Evolutionary conservation across 164 flowering plant genomes (phyloP).

Genomic region (Vitis rupestris): DNA sequence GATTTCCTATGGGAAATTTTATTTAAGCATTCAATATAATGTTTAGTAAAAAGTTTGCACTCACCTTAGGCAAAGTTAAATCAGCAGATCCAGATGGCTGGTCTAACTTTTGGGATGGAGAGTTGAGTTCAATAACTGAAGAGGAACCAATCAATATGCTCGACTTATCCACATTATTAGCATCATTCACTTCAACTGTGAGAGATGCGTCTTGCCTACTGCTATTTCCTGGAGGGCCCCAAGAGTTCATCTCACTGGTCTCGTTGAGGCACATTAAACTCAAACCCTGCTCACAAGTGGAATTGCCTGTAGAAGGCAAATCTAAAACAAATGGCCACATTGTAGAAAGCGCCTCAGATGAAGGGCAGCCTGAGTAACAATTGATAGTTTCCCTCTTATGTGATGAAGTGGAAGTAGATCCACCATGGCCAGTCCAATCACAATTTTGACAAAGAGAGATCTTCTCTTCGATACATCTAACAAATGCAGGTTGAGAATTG

Average conservation of each 20-base stretch:
- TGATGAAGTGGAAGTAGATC: conserved; percentile 30
- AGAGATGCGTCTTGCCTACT: conserved; percentile 26
- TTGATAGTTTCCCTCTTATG: conserved; percentile 71
- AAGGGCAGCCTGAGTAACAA: conserved; percentile 91
- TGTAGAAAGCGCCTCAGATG: conserved; percentile 70
- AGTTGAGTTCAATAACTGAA: conserved; percentile 34
- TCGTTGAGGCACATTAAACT: conserved; percentile 72
- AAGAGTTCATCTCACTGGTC: conserved; percentile 21
- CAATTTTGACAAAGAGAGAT: conserved; percentile 85
- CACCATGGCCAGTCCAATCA: conserved; percentile 67
- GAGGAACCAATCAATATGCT: conserved; percentile 44
- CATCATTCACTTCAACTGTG: conserved; percentile 16
- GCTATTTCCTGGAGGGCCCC: conserved; percentile 29
- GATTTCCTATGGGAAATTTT: conserved; percentile 4
- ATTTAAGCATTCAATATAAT: conserved; percentile 8
- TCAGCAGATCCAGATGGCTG: conserved; percentile 31
- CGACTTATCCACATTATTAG: conserved; percentile 30
- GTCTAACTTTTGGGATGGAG: conserved; percentile 24
- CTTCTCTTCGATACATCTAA: conserved; percentile 72
- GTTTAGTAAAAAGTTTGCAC: conserved; percentile 6
- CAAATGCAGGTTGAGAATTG: conserved; percentile 72
- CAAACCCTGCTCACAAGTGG: conserved; percentile 58
- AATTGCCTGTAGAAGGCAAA: conserved; percentile 42
- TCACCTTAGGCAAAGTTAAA: conserved; percentile 49
- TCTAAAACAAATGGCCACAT: conserved; percentile 74